phyloP scores from a whole-genome alignment of 2,329 filamentous ascomycete genomes.

The Verticillium albo-atrum region DNA sequence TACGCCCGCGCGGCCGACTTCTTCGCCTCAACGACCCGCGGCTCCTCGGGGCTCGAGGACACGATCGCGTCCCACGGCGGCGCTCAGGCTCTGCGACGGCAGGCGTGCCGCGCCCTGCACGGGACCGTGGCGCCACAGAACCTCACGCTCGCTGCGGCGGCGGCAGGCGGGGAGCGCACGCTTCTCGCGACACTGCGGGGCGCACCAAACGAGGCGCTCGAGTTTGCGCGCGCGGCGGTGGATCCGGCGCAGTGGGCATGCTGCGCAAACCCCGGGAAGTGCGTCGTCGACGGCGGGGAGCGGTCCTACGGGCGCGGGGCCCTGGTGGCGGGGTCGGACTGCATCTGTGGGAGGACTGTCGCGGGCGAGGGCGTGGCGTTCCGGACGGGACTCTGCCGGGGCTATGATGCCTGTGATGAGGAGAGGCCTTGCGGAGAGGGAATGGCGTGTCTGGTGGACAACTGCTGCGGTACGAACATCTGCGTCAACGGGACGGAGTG shows the following conservation, averaged over 20 bases:
- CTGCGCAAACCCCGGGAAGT: conserved; percentile 20
- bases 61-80: conserved; percentile 27
- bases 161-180: conserved; percentile 23
- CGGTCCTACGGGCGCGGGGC: conserved; percentile 27
- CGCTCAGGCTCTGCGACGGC: conserved; percentile 20
- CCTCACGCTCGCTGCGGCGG: conserved; percentile 26
- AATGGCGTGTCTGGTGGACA: conserved; percentile 5
- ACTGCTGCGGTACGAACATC: conserved; percentile 9
- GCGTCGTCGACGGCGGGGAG: conserved; percentile 7
- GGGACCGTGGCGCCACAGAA: conserved; percentile 23
- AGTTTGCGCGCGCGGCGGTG: conserved; percentile 21
- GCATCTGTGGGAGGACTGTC: conserved; percentile 27
- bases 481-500: conserved; percentile 14
- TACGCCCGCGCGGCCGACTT: conserved; percentile 23
- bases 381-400: conserved; percentile 2
- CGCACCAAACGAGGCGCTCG: background rate
- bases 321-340: conserved; percentile 21
- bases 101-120: conserved; percentile 29
- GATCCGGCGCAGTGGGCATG: conserved; percentile 27
- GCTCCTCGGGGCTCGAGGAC: conserved; percentile 17
- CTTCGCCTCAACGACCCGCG: conserved; percentile 18
- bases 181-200: conserved; percentile 10
- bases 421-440: conserved; percentile 2
- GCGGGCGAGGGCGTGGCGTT: conserved; percentile 6
- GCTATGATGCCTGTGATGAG: conserved; percentile 3